Conservation (phyloP, 257 asterid species). For the Solanum megistacrolobum region DNA sequence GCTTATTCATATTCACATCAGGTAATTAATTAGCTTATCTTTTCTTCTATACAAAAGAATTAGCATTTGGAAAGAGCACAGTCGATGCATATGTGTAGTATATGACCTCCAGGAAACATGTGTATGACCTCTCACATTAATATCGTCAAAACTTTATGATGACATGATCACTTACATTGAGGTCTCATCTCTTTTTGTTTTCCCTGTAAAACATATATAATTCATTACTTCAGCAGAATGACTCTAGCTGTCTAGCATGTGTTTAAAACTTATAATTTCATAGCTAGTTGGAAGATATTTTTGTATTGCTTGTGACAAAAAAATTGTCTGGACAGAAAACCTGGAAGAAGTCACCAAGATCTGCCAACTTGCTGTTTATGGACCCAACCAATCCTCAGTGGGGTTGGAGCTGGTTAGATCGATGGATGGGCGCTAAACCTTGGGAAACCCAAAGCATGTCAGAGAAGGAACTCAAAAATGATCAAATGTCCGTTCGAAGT, state of each 20-base stretch:
- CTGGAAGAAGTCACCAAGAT: constrained; percentile 75
- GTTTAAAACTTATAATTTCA: neutral
- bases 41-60: neutral
- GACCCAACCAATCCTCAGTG: constrained; percentile 96
- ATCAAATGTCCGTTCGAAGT: constrained; percentile 34
- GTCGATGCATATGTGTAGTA: neutral
- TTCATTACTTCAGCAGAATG: neutral
- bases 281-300: neutral
- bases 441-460: constrained; percentile 36
- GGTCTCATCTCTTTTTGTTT: neutral
- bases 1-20: constrained; percentile 94
- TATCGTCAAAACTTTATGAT: neutral
- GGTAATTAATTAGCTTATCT: constrained; percentile 26
- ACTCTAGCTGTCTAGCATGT: neutral
- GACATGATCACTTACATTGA: neutral
- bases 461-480: constrained; percentile 48
- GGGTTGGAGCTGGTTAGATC: constrained; percentile 99
- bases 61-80: neutral
- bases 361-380: constrained; percentile 73
- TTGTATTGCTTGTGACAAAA: neutral
- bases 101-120: neutral
- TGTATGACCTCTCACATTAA: neutral
- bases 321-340: constrained; percentile 47
- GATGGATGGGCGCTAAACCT: constrained; percentile 86
- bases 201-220: neutral